A percentile compares a stretch with the other conserved stretches of the same genome.
Conservation (phyloP, 2,329 filamentous ascomycete genomes). For the Teratosphaeria zuluensis region DNA sequence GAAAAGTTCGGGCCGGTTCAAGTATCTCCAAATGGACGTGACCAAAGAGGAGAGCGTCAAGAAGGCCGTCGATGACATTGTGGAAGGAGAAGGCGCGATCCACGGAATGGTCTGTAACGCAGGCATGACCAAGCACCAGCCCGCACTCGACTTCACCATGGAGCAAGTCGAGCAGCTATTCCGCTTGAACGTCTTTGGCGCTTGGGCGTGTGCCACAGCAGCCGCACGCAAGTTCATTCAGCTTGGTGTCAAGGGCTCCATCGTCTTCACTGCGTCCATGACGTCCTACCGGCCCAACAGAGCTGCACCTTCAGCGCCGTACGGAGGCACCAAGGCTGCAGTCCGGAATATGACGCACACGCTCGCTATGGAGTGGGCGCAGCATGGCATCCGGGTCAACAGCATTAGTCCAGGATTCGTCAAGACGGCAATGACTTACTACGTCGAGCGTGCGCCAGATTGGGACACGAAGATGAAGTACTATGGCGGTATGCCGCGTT, state of each 20-base stretch:
- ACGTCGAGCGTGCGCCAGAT: constrained; percentile 39
- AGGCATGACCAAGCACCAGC: constrained; percentile 24
- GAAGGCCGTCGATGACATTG: constrained; percentile 18
- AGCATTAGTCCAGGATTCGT: constrained; percentile 25
- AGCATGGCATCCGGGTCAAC: constrained; percentile 26
- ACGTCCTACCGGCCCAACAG: constrained; percentile 12
- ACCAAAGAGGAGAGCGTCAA: constrained; percentile 19
- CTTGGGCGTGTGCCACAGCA: constrained; percentile 4
- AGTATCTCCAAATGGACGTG: constrained; percentile 23
- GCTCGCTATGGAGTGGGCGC: constrained; percentile 26
- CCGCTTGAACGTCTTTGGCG: constrained; percentile 16
- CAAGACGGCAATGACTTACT: constrained; percentile 38
- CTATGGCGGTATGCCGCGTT: constrained; percentile 44
- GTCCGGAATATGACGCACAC: constrained; percentile 34
- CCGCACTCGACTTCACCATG: constrained; percentile 21
- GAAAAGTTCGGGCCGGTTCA: constrained; percentile 17
- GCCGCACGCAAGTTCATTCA: constrained; percentile 7
- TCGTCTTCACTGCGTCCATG: constrained; percentile 8
- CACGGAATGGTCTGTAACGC: constrained; percentile 22
- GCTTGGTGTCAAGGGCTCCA: constrained; percentile 6
- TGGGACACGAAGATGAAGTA: constrained; percentile 46
- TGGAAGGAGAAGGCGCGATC: constrained; percentile 16
- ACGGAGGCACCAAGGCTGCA: constrained; percentile 35
- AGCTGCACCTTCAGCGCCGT: constrained; percentile 26
- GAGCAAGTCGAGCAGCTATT: constrained; percentile 22